Percentiles rank a stretch among this genome's conserved stretches.
Evolutionary conservation across 1,284 basidiomycete species (phyloP).

Genomic region (Pulveroboletus sp.): DNA sequence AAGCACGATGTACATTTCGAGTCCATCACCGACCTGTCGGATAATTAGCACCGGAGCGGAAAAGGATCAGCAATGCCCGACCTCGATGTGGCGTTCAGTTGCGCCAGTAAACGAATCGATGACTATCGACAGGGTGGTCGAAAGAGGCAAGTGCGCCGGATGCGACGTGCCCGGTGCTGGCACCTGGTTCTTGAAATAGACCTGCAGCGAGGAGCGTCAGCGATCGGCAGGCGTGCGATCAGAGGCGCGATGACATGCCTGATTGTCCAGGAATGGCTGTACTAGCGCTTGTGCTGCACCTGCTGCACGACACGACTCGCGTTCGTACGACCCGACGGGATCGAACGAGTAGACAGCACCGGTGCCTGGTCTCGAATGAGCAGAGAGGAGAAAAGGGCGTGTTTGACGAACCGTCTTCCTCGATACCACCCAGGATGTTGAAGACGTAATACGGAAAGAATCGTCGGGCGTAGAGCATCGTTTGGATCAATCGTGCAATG

Average conservation of each 20-base stretch:
- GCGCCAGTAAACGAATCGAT: conserved; percentile 93
- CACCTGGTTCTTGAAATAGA: conserved; percentile 94
- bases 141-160: conserved; percentile 79
- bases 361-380: conserved; percentile 55
- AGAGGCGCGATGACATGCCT: conserved; percentile 57
- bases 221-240: conserved; percentile 41
- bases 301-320: conserved; percentile 91
- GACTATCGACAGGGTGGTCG: conserved; percentile 80
- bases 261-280: conserved; percentile 96
- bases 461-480: conserved; percentile 90
- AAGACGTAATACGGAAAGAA: conserved; percentile 98
- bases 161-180: conserved; percentile 66
- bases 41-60: conserved; percentile 16
- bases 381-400: conserved; percentile 7
- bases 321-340: conserved; percentile 93
- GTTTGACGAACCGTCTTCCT: conserved; percentile 80
- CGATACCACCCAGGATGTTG: conserved; percentile 92
- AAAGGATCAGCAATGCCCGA: conserved; percentile 35
- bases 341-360: conserved; percentile 98
- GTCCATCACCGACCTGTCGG: conserved; percentile 84
- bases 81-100: conserved; percentile 95
- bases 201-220: conserved; percentile 48
- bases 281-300: conserved; percentile 89
- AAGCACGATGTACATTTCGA: conserved; percentile 88
- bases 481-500: conserved; percentile 92